Evolutionary conservation across 176 grass and related monocot genomes (phyloP), one percentile per base, ranked within the genome.

Genomic region (Aegilops speltoides): DNA sequence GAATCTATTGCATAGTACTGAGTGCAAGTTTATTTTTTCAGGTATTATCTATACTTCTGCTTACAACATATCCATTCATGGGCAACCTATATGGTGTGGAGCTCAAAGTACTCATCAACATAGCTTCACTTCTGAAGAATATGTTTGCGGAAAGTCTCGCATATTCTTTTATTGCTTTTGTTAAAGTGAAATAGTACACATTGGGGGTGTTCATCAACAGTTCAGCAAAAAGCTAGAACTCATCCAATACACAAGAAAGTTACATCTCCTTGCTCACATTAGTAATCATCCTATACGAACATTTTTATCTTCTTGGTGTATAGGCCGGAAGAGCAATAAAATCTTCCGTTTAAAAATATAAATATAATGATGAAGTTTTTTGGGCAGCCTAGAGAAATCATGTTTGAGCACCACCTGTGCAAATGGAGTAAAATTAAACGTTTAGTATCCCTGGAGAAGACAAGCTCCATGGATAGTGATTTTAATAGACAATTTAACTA

Each of bases 21-120:
- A 84, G 62, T 75, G 57, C 28, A 56, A 76, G 29, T 52, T 65
- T 67, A 13, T 59, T 82, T 60, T 69, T 85, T 43, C 79, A 92
- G 90, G 46, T 94, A 38, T 76, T 94, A 59, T 87, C 87, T 56
- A 90, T 94, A 67, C 38, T 89, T 79, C 52, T 90, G 19, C 89
- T 94, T 77, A 43, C 79, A 68, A 83, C 77, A 23, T 91, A 94
- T 82, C 89, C 93, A 63, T 90, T 88, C 76, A 86, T 92, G 89
- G 43, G 82, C 8, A 72, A 86, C 5, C 85, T 92, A 22, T 57
- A 91, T 76, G 93, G 87, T 34, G 12, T 50, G n/a, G 79, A 81
- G 43, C 93, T 94, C 79, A 82, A 79, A 79, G 37, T 94, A 62
- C 77, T 91, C 32, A 59, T 94, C 71, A 92, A 83, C 68, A 72